Base-by-base conservation (phyloP, 2,329 filamentous ascomycete genomes). In the Aspergillus sp. region DNA sequence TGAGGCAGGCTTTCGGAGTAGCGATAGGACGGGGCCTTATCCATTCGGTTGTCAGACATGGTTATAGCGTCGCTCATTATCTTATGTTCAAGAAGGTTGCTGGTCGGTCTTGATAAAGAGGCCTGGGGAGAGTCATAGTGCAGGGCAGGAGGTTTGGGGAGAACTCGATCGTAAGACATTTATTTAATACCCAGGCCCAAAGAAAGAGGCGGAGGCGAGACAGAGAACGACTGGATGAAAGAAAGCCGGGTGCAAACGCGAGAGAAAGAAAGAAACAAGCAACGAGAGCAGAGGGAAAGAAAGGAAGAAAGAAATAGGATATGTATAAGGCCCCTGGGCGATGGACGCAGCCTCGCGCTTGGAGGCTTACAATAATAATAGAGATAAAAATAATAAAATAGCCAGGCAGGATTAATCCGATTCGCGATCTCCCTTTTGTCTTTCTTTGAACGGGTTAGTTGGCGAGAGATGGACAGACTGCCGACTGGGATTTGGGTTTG, bases 161-260 rank as follows among this genome's bases (percentile, higher is more conserved):
- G 75, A 55, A 79, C 75, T 73, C 77, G 76, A 68, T 80, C 76
- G 70, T 75, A 79, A 75, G 77, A 79, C 75, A 79, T 79, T 70
- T 70, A 71, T 79, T 70, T 70, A 71, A 66, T 70, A 71, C 67
- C 64, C 67, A 61, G 45, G 20, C 3, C 27, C 56, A 50, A 33
- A 41, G 50, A 27, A 44, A 47, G 24, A 30, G 56, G 20, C 46
- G 27, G 22, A 58, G 56, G 41, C 30, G 59, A 58, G 56, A 51
- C 52, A 57, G 51, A 57, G 51, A 54, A 56, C 56, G 17, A 30
- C n/a, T 55, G 37, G 33, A 41, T 61, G 57, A 54, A 61, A 59
- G 61, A 57, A 51, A 54, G 52, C 30, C 41, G 48, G 47, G 30
- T 15, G 58, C 37, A 41, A 58, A 58, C 33, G 27, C 52, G 56